Percentiles rank a stretch among this genome's conserved stretches.
These are phyloP conservation scores for Beauveria medogensis DNA, from an alignment of 2,329 filamentous ascomycete genomes.

Conservation along the genomic window DNA sequence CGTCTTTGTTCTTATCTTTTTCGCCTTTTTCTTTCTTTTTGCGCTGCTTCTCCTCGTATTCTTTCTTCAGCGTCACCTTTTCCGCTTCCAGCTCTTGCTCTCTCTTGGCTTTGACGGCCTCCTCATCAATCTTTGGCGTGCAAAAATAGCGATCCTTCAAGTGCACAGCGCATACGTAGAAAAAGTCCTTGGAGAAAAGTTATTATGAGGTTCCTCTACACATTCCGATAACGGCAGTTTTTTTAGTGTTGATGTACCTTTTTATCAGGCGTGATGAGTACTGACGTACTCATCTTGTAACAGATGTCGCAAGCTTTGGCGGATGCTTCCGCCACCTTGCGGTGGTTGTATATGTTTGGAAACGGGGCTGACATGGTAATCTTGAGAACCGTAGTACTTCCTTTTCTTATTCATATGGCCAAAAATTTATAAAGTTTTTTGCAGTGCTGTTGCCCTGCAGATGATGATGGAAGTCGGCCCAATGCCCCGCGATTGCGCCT, in stretches of 20 bases:
- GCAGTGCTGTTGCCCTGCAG: not conserved
- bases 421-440: not conserved
- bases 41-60: conserved; percentile 66
- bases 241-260: conserved; percentile 49
- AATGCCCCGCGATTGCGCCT: not conserved
- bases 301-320: conserved; percentile 85
- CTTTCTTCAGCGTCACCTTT: conserved; percentile 58
- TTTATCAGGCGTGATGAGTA: conserved; percentile 81
- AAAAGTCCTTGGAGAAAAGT: conserved; percentile 57
- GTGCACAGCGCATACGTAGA: conserved; percentile 81
- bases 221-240: not conserved
- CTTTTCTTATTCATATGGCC: not conserved
- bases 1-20: conserved; percentile 43
- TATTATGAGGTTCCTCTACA: not conserved
- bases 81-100: conserved; percentile 58
- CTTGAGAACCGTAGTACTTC: not conserved
- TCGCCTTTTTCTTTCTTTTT: conserved; percentile 62
- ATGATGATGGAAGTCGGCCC: not conserved
- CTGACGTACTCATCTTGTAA: conserved; percentile 79
- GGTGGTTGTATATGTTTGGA: conserved; percentile 75
- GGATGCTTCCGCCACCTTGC: conserved; percentile 76
- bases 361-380: conserved; percentile 41
- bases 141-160: conserved; percentile 79
- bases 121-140: conserved; percentile 62
- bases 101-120: conserved; percentile 50